phyloP scores from a whole-genome alignment of 805 yeast species.

The Lipomyces starkeyi region DNA sequence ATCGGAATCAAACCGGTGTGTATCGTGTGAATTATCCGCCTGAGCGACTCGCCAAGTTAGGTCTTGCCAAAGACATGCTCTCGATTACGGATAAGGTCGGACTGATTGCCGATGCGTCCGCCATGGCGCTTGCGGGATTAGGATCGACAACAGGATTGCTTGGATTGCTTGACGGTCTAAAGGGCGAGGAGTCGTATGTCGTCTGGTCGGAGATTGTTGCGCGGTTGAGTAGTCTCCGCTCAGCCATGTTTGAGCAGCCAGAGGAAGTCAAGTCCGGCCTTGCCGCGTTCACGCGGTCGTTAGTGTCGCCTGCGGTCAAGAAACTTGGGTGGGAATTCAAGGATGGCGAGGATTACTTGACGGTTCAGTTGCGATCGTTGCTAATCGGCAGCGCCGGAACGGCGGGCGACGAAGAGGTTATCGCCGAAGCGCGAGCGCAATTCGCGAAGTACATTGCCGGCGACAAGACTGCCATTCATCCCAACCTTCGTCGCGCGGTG shows the following conservation, averaged over 20 bases:
- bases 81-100: slow-evolving; percentile 81
- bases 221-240: slow-evolving; percentile 46
- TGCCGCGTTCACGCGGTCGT: slow-evolving; percentile 57
- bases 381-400: slow-evolving; percentile 65
- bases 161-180: slow-evolving; percentile 64
- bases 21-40: slow-evolving; percentile 74
- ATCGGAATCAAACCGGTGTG: slow-evolving; percentile 75
- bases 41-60: slow-evolving; percentile 72
- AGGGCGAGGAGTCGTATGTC: slow-evolving; percentile 54
- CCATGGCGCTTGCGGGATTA: slow-evolving; percentile 73
- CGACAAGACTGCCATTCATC: slow-evolving; percentile 55
- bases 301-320: slow-evolving; percentile 57
- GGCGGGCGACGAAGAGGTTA: slow-evolving; percentile 56
- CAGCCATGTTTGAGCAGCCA: slow-evolving; percentile 49
- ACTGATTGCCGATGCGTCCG: slow-evolving; percentile 77
- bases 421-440: slow-evolving; percentile 51
- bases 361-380: slow-evolving; percentile 66
- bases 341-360: slow-evolving; percentile 61
- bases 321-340: slow-evolving; percentile 66
- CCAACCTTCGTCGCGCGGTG: slow-evolving; percentile 55
- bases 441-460: slow-evolving; percentile 52
- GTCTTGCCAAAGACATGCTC: slow-evolving; percentile 53
- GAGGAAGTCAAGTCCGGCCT: slow-evolving; percentile 55
- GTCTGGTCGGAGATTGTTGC: slow-evolving; percentile 63
- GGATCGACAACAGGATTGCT: slow-evolving; percentile 67